Conservation (phyloP, 768 basidiomycete genomes). For the Tulasnella sp. region DNA sequence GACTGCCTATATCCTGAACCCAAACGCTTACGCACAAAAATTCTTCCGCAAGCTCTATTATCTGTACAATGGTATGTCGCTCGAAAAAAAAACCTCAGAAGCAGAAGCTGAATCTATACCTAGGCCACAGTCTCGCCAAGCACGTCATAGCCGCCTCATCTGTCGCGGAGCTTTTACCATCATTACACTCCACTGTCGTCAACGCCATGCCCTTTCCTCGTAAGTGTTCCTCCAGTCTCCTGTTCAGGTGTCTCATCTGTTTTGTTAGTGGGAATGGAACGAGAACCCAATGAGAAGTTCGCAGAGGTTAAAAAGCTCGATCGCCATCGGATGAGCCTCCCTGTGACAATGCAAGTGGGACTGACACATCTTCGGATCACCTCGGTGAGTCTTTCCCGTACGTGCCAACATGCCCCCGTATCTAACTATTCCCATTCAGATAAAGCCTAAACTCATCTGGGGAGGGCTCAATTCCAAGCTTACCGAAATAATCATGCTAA, state of each 20-base stretch:
- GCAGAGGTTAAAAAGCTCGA: constrained; percentile 57
- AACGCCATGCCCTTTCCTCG: constrained; percentile 44
- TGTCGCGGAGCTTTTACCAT: constrained; percentile 45
- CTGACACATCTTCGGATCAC: constrained; percentile 65
- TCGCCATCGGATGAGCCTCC: constrained; percentile 53
- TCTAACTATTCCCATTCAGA: constrained; percentile 32
- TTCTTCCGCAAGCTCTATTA: constrained; percentile 72
- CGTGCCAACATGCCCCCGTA: too few relatives aligned
- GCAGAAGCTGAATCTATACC: not conserved
- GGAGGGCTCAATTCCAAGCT: constrained; percentile 60
- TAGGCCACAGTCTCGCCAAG: constrained; percentile 32
- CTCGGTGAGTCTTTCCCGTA: constrained; percentile 39
- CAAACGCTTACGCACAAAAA: constrained; percentile 57
- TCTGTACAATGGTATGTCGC: constrained; percentile 40
- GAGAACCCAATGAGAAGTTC: constrained; percentile 45
- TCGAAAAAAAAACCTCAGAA: not conserved
- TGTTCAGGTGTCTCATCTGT: not conserved
- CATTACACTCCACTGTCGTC: constrained; percentile 42
- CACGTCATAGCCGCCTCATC: constrained; percentile 54
- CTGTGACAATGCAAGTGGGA: constrained; percentile 58
- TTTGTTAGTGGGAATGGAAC: constrained; percentile 46
- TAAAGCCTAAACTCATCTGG: constrained; percentile 55
- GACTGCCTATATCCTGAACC: constrained; percentile 57
- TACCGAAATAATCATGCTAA: constrained; percentile 68
- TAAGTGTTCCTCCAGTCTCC: constrained; percentile 27